Percentiles rank a stretch among this genome's conserved stretches.
Evolutionary conservation across 257 asterid genomes (phyloP).

Genomic region (Solanum chiquidenum): DNA sequence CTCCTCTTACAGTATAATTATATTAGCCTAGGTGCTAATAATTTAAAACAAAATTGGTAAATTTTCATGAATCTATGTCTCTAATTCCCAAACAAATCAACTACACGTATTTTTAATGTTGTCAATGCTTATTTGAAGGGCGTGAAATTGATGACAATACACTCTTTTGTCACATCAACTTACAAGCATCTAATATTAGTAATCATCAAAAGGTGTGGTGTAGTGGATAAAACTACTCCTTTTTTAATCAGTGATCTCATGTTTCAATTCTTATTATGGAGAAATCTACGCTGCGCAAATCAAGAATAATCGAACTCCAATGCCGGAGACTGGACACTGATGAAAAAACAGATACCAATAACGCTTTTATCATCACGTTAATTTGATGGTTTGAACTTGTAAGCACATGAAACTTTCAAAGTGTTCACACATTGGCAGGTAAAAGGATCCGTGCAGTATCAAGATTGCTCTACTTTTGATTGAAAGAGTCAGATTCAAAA

Average conservation of each 20-base stretch:
- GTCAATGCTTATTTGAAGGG: neutral
- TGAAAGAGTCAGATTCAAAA: neutral
- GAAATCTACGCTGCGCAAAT: neutral
- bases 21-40: neutral
- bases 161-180: neutral
- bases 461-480: neutral
- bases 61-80: neutral
- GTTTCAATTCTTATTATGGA: too few species aligned
- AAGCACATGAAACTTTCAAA: neutral
- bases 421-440: neutral
- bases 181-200: neutral
- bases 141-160: neutral
- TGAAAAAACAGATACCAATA: too few species aligned
- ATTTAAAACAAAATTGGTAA: neutral
- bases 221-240: too few species aligned
- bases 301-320: neutral
- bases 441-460: neutral
- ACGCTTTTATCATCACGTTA: neutral
- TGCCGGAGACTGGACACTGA: accelerated
- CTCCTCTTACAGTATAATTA: neutral
- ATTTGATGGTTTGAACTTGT: neutral
- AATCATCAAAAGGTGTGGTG: neutral
- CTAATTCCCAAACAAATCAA: neutral
- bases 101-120: neutral
- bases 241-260: neutral